phyloP scores from a whole-genome alignment of 169 alveolate species.

The Plasmodium berghei region DNA sequence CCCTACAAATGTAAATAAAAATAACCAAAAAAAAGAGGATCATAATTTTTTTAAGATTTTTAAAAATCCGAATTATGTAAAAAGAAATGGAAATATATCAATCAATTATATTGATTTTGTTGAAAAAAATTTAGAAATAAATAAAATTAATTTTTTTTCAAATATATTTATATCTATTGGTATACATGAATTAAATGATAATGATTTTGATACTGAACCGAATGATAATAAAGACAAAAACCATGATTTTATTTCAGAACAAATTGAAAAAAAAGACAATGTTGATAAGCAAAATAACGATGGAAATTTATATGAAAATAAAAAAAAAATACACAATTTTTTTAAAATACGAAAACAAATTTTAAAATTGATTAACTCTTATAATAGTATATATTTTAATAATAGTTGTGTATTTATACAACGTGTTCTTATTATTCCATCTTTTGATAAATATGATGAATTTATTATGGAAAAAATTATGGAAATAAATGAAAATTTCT shows the following conservation, averaged over 20 bases:
- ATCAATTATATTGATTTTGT: constrained; percentile 28
- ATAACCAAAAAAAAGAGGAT: constrained; percentile 21
- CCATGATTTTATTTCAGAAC: background rate
- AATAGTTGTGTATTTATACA: constrained; percentile 74
- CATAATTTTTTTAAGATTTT: constrained; percentile 28
- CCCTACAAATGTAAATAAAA: background rate
- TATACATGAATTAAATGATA: constrained; percentile 25
- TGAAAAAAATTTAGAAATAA: constrained; percentile 11
- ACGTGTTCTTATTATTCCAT: constrained; percentile 64
- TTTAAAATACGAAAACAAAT: constrained; percentile 7
- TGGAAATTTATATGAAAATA: background rate
- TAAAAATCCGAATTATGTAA: constrained; percentile 53
- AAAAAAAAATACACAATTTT: background rate
- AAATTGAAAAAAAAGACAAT: too few species aligned
- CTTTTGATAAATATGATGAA: constrained; percentile 43
- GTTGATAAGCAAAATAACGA: background rate
- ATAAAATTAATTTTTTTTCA: constrained; percentile 48
- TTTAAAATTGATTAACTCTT: constrained; percentile 11
- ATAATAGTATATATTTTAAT: constrained; percentile 37
- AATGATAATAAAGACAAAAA: background rate
- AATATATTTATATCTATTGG: constrained; percentile 76
- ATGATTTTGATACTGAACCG: background rate
- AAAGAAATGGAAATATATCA: constrained; percentile 67
- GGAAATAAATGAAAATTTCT: constrained; percentile 58
- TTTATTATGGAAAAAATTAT: constrained; percentile 44